phyloP scores from a whole-genome alignment of 257 asterid genomes.

The Vinca minor region DNA sequence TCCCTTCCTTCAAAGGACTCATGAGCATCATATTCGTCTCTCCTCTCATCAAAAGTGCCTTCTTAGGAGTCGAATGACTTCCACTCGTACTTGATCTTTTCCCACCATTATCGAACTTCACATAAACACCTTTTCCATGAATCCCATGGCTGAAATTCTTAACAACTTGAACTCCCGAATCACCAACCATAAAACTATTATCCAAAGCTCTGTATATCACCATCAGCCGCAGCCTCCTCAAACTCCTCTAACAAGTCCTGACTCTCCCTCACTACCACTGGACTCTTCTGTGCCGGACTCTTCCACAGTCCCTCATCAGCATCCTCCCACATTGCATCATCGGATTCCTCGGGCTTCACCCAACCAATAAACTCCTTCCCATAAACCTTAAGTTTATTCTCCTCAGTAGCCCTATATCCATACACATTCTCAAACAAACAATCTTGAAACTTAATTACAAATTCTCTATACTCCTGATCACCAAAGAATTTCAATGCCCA shows the following conservation, averaged over 20 bases:
- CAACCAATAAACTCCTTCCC: conserved; percentile 91
- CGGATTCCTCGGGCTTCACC: conserved; percentile 79
- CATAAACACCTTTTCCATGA: conserved; percentile 93
- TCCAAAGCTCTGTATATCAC: conserved; percentile 95
- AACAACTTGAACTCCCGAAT: conserved; percentile 92
- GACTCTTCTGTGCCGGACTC: too few species aligned
- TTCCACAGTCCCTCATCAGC: conserved; percentile 85
- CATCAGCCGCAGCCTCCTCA: conserved; percentile 79
- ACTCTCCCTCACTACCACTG: conserved; percentile 42
- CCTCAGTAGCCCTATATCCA: conserved; percentile 68
- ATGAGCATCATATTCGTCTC: conserved; percentile 95
- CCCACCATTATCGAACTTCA: conserved; percentile 51
- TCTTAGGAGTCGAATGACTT: conserved; percentile 56
- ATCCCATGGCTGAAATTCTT: conserved; percentile 95
- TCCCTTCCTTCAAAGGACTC: conserved; percentile 81
- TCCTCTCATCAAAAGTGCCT: conserved; percentile 89
- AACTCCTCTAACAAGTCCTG: conserved; percentile 82
- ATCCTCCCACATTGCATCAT: conserved; percentile 92
- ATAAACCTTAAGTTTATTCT: conserved; percentile 62
- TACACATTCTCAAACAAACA: conserved; percentile 85
- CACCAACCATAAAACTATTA: conserved; percentile 82
- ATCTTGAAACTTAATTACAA: conserved; percentile 66
- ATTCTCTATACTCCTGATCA: conserved; percentile 70
- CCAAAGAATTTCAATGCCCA: conserved; percentile 78
- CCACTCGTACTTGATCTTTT: conserved; percentile 31